Evolutionary conservation across 345 rosid species (phyloP), one percentile per base, ranked within the genome.

Genomic region (Nephelium lappaceum): DNA sequence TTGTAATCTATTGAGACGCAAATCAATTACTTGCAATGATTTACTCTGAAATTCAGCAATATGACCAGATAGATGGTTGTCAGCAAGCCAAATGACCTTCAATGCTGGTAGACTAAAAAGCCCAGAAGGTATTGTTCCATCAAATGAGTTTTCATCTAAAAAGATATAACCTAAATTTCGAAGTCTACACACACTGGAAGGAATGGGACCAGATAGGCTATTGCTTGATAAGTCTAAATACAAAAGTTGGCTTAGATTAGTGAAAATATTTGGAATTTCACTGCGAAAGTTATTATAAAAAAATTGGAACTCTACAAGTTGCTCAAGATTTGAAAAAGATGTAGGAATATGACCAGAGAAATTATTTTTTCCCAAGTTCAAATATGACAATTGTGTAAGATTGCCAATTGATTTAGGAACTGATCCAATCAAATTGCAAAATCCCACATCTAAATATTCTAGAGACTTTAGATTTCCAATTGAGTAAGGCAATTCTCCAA

Each of bases 121-220:
- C 69, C 76, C 68, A 42, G 77, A 31, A 2, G 83, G 87, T 8
- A 84, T 25, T 15, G 72, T 66, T 3, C 85, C 82, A 14, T 39
- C 71, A 1, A 80, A 70, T 12, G 2, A 6, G 77, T 84, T 87
- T 2, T 41, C 0, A 7, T 27, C 0, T 24, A 86, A 23, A 25
- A 1, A 0, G 10, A 84, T 39, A 0, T 0, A 0, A 0, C 5
- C 19, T 8, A 82, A 76, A 1, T 25, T 11, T 23, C 10, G 60
- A 80, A 71, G 45, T 8, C 18, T 19, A n/a, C 47, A 16, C 19
- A 36, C 8, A 24, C 19, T 5, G 0, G 6, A 5, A 3, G 71
- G 61, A 42, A 53, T 73, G 24, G 57, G 23, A 51, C 67, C 81
- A 2, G n/a, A n/a, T 0, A 79, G 67, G 23, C 8, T 57, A 27